These are phyloP conservation scores for Arthromyces matolae DNA, from an alignment of 768 basidiomycete species.

Conservation along the genomic window DNA sequence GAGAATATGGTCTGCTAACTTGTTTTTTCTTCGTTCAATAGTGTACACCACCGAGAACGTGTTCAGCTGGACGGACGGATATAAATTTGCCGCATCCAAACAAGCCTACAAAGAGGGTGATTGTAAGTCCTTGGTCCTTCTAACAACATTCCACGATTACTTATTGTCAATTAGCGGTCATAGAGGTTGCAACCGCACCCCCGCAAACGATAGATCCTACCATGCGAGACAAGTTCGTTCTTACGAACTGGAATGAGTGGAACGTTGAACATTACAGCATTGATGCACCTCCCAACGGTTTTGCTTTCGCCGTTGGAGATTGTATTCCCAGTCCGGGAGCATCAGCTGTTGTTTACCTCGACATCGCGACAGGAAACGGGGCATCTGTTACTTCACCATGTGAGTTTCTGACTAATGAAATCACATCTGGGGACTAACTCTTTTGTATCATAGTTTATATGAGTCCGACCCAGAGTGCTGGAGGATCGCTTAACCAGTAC, in stretches of 20 bases:
- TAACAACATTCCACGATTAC: neutral
- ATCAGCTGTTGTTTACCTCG: neutral
- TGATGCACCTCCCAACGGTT: neutral
- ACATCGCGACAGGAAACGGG: neutral
- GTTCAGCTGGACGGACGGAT: neutral
- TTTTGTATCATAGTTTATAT: neutral
- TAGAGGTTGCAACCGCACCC: neutral
- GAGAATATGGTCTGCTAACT: neutral
- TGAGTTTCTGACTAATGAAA: neutral
- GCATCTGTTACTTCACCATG: too few species aligned
- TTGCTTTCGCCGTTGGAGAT: neutral
- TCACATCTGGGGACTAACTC: neutral
- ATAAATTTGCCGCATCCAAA: neutral
- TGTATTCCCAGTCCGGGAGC: neutral
- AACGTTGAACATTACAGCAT: neutral
- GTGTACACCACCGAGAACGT: neutral
- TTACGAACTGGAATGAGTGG: neutral
- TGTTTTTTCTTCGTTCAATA: neutral
- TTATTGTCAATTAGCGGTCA: neutral
- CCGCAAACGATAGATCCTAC: neutral
- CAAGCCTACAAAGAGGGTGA: neutral
- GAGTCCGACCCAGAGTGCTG: neutral
- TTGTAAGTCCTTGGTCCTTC: neutral
- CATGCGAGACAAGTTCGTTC: neutral
- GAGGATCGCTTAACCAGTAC: neutral